These are phyloP conservation scores for Ceratobasidium sp. DNA, from an alignment of 1,284 basidiomycete species.

Conservation along the genomic window DNA sequence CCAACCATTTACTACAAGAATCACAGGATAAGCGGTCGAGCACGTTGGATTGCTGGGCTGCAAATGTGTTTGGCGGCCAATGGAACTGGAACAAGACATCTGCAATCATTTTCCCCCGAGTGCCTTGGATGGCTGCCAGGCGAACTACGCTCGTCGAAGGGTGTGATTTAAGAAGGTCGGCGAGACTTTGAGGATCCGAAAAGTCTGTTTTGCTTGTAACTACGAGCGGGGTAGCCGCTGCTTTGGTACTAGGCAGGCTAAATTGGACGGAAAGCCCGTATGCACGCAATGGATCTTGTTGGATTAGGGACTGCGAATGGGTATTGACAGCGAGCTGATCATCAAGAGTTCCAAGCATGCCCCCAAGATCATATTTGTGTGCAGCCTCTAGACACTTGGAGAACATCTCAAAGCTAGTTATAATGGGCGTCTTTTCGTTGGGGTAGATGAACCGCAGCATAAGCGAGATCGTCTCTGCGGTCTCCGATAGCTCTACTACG, in stretches of 20 bases:
- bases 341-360: background rate
- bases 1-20: no score
- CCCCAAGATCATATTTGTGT: constrained; percentile 2
- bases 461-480: background rate
- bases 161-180: background rate
- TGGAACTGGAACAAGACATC: background rate
- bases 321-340: background rate
- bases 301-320: background rate
- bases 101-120: constrained; percentile 1
- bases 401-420: background rate
- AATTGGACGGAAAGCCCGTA: background rate
- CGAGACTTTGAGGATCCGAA: background rate
- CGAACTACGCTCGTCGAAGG: constrained; percentile 1
- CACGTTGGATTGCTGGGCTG: no score
- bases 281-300: background rate
- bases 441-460: constrained; percentile 30
- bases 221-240: background rate
- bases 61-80: no score
- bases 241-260: background rate
- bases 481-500: background rate
- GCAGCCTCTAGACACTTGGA: background rate
- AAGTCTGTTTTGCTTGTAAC: background rate
- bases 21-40: no score
- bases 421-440: background rate
- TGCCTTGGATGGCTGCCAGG: background rate